Base-by-base conservation (phyloP, 1,284 basidiomycete genomes). In the Apiotrichum gracile region DNA sequence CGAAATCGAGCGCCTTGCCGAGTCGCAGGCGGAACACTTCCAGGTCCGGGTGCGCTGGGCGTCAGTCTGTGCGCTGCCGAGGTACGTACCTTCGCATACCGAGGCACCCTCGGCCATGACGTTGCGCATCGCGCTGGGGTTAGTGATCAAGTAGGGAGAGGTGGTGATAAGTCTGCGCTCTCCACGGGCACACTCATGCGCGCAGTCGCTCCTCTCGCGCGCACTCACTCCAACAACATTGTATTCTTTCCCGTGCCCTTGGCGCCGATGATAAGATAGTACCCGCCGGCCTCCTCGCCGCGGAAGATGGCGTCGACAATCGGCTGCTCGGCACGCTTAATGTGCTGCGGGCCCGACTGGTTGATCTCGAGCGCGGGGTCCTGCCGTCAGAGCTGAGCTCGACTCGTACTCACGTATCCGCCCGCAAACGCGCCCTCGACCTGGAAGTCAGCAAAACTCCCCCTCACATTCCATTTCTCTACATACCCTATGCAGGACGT, bases 21-120 rank as follows among this genome's bases (percentile, higher is more conserved):
- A 92, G 78, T 40, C 87, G 81, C 34, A 91, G 78, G 47, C 87
- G 80, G 76, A 91, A 89, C 19, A 91, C 87, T 60, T 83, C 80
- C 35, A 84, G 73, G 65, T 87, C 85, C 19, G 81, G 82, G 66
- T 84, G 82, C 4, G 81, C 83, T 67, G 78, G 57, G 5, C n/a
- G 78, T 75, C 24, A 50, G 53, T 7, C 13, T n/a, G 5, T 16
- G 22, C n/a, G 25, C 10, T 13, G 9, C 13, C 13, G 4, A 17
- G 17, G 17, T 17, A 43, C 61, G 35, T 24, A 82, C 79, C 61
- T 62, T 74, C 70, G 39, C 66, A 68, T 14, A 71, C 65, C 3
- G 70, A 66, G 5, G 68, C 66, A 26, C 83, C 83, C 49, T 91
- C 87, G 2, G 88, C 88, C 54, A 84, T 76, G 54, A 84, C 83